Percentiles rank a stretch among this genome's conserved stretches.
phyloP scores from a whole-genome alignment of 2,329 filamentous ascomycete genomes.

The Ploettnerulaceae sp. region DNA sequence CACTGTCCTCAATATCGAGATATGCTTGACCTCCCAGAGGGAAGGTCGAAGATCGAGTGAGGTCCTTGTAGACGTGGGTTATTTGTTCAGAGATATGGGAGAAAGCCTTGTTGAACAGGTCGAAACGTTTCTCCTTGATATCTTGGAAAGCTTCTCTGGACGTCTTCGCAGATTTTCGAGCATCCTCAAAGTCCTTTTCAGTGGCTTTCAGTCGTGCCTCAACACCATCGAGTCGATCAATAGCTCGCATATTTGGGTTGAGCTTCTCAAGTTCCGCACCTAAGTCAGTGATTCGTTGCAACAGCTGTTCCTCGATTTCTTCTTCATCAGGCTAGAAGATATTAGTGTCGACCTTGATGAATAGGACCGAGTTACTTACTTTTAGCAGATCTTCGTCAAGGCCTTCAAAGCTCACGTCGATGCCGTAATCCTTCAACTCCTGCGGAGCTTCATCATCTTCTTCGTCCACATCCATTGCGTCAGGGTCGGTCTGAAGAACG shows the following conservation, averaged over 20 bases:
- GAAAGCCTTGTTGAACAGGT: slow-evolving; percentile 94
- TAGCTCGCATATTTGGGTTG: slow-evolving; percentile 93
- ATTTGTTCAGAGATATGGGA: slow-evolving; percentile 94
- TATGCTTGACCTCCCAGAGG: slow-evolving; percentile 87
- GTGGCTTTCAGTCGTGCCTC: slow-evolving; percentile 77
- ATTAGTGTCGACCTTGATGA: slow-evolving; percentile 30
- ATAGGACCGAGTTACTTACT: slow-evolving; percentile 43
- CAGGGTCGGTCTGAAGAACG: slow-evolving; percentile 69
- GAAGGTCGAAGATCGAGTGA: slow-evolving; percentile 86
- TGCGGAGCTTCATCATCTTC: slow-evolving; percentile 65
- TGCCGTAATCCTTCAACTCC: slow-evolving; percentile 80
- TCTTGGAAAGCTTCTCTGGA: slow-evolving; percentile 80
- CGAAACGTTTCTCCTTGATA: slow-evolving; percentile 75
- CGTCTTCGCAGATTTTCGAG: slow-evolving; percentile 66
- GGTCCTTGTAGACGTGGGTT: slow-evolving; percentile 86
- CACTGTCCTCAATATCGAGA: slow-evolving; percentile 87
- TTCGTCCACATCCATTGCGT: slow-evolving; percentile 91
- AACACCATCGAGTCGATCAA: slow-evolving; percentile 83
- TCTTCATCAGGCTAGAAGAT: slow-evolving; percentile 58
- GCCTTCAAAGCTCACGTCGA: slow-evolving; percentile 78
- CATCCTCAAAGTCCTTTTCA: slow-evolving; percentile 84
- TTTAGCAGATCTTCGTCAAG: slow-evolving; percentile 79
- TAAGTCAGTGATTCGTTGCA: slow-evolving; percentile 71
- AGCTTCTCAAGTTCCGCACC: slow-evolving; percentile 84
- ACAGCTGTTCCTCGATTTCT: slow-evolving; percentile 67